Evolutionary conservation across 2,329 filamentous ascomycete genomes (phyloP), one percentile per base, ranked within the genome.

Genomic region (Colletotrichum sp.): DNA sequence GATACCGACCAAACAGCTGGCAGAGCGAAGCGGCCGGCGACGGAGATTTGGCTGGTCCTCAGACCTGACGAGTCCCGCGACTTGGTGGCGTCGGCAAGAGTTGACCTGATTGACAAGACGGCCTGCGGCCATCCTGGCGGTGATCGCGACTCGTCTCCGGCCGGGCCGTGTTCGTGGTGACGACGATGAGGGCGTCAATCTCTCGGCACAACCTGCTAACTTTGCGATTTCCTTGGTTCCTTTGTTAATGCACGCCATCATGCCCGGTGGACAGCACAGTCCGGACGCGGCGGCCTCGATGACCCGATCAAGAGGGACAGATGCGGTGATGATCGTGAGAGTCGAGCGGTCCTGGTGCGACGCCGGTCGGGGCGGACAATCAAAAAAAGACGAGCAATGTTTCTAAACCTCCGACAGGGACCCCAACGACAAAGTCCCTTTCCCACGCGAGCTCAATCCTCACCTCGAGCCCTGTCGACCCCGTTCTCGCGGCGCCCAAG

Each of bases 111-210:
- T 61, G 30, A 32, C 6, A 16, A 48, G 18, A 13, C n/a, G 9
- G 27, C 43, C 8, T 8, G 13, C 32, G 13, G 61, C 22, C n/a
- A 52, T 32, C 66, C 66, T 52, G 22, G 52, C 25, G 55, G 22
- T 25, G 66, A 69, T 61, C 32, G 66, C 66, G 52, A 39, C 66
- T 69, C 66, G 66, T 48, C 66, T 69, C 32, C 66, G 66, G 66
- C 34, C 66, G 55, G 52, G 28, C 15, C 55, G 32, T 27, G 34
- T 43, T 32, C 15, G 5, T 52, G 67, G 27, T 62, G 67, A 62
- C 56, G 67, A 70, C 16, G 55, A 27, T 16, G 30, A 58, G 8
- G 18, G 18, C 6, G 32, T 16, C n/a, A 22, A 27, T 48, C 7
- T 60, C 16, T 60, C 34, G 66, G 52, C 32, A 58, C 22, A 18